Percentiles rank a stretch among this genome's conserved stretches.
These are phyloP conservation scores for Dactylellina parvicollis DNA, from an alignment of 2,329 filamentous ascomycete genomes.

Conservation along the genomic window DNA sequence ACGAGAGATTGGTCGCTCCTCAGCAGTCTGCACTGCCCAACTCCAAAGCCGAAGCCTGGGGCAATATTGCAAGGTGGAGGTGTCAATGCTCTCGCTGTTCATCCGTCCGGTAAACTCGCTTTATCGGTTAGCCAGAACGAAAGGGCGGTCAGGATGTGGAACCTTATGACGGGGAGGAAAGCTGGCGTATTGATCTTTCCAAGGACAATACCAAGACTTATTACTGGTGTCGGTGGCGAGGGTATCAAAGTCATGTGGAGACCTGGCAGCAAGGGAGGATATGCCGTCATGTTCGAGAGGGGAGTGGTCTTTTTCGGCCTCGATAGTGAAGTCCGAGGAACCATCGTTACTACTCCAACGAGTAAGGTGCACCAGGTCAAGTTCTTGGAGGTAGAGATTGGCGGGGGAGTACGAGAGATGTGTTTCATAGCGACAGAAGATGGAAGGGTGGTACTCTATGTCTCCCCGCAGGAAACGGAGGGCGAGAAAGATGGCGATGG, in stretches of 20 bases:
- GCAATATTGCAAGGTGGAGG: conserved; percentile 66
- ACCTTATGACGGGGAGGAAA: conserved; percentile 94
- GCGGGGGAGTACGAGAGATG: conserved; percentile 67
- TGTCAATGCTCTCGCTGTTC: conserved; percentile 92
- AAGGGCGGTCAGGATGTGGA: conserved; percentile 92
- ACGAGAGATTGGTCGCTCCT: conserved; percentile 90
- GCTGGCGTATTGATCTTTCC: conserved; percentile 90
- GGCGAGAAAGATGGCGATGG: conserved; percentile 61
- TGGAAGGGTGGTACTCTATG: conserved; percentile 80
- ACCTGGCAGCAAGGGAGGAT: conserved; percentile 75
- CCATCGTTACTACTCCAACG: conserved; percentile 72
- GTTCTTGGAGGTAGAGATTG: conserved; percentile 68
- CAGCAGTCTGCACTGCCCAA: conserved; percentile 86
- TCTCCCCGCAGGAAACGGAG: neutral
- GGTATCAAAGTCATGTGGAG: conserved; percentile 86
- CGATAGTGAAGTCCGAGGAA: conserved; percentile 82
- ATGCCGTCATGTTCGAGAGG: conserved; percentile 86
- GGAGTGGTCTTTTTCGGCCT: conserved; percentile 86
- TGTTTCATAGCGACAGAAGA: conserved; percentile 89
- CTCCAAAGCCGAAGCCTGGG: conserved; percentile 81
- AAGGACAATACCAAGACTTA: conserved; percentile 77
- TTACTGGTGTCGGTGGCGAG: conserved; percentile 79
- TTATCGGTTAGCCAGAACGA: conserved; percentile 90
- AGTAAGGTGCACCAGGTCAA: conserved; percentile 85
- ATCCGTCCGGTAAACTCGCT: conserved; percentile 97